phyloP scores from a whole-genome alignment of 2,329 filamentous ascomycete genomes.

The Aspergillus brunneoviolaceus region DNA sequence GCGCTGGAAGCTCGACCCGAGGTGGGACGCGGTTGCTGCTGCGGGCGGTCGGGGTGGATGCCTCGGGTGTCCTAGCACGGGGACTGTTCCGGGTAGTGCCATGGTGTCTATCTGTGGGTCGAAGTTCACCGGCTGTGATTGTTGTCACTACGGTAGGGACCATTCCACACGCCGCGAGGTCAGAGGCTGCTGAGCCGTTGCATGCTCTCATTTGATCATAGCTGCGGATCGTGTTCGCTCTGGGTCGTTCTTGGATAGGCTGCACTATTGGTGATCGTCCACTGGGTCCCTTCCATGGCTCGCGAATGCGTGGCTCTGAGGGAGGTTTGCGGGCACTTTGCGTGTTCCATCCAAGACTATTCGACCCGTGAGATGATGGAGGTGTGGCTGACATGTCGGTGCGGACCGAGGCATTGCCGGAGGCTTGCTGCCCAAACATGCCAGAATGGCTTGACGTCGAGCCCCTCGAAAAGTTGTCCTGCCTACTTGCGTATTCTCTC shows the following conservation, averaged over 20 bases:
- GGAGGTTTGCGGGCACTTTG: slow-evolving; percentile 39
- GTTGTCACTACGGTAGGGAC: slow-evolving; percentile 34
- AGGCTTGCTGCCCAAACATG: slow-evolving; percentile 57
- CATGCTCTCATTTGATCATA: slow-evolving; percentile 22
- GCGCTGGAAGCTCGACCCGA: slow-evolving; percentile 24
- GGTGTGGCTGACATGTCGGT: slow-evolving; percentile 25
- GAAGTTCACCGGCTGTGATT: slow-evolving; percentile 30
- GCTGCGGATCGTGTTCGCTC: slow-evolving; percentile 41
- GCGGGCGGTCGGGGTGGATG: slow-evolving; percentile 13
- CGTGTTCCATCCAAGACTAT: slow-evolving; percentile 34
- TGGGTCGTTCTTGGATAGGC: slow-evolving; percentile 62
- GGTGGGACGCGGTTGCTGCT: slow-evolving; percentile 19
- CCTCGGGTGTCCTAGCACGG: slow-evolving; percentile 23
- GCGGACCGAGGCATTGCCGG: slow-evolving; percentile 41
- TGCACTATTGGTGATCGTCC: slow-evolving; percentile 65
- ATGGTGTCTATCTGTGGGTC: slow-evolving; percentile 12
- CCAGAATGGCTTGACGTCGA: slow-evolving; percentile 59
- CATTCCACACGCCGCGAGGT: slow-evolving; percentile 27
- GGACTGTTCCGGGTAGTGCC: slow-evolving; percentile 34
- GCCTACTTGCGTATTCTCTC: slow-evolving; percentile 35
- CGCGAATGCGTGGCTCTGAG: slow-evolving; percentile 35
- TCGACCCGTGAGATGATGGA: slow-evolving; percentile 28
- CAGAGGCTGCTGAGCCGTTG: slow-evolving; percentile 27
- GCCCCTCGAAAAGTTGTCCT: slow-evolving; percentile 68
- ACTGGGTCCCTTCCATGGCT: slow-evolving; percentile 70